Percentiles rank a stretch among this genome's conserved stretches.
phyloP scores from a whole-genome alignment of 2,329 filamentous ascomycete genomes.

The Conoideocrella luteorostrata region DNA sequence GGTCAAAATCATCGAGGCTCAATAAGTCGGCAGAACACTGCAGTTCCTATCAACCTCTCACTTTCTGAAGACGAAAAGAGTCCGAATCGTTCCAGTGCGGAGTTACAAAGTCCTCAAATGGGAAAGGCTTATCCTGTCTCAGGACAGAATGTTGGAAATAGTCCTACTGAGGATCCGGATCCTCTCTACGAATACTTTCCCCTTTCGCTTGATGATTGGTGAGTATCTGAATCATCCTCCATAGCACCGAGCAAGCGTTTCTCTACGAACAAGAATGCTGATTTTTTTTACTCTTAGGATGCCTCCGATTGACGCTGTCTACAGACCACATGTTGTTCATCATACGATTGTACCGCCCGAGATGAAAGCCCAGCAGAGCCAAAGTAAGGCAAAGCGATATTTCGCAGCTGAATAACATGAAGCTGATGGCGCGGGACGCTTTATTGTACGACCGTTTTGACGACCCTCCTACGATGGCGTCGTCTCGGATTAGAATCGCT shows the following conservation, averaged over 20 bases:
- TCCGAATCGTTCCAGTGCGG: slow-evolving; percentile 43
- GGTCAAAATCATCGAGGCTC: slow-evolving; percentile 17
- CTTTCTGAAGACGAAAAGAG: slow-evolving; percentile 56
- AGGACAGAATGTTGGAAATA: slow-evolving; percentile 41
- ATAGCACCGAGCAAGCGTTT: too few relatives aligned
- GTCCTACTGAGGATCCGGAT: slow-evolving; percentile 71
- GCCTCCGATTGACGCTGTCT: slow-evolving; percentile 83
- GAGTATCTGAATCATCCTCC: slow-evolving; percentile 14
- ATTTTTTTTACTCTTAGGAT: slow-evolving; percentile 44
- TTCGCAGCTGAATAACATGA: slow-evolving; percentile 55
- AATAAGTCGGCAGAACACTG: slow-evolving; percentile 20
- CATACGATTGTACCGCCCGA: slow-evolving; percentile 69
- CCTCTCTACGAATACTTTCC: slow-evolving; percentile 93
- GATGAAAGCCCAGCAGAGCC: slow-evolving; percentile 60
- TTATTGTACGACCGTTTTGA: background rate
- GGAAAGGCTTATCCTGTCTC: slow-evolving; percentile 29
- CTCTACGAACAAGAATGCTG: too few relatives aligned
- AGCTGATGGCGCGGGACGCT: slow-evolving; percentile 2
- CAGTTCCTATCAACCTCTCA: slow-evolving; percentile 44
- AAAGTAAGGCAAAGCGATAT: slow-evolving; percentile 63
- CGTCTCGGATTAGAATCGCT: background rate
- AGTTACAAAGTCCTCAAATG: slow-evolving; percentile 45
- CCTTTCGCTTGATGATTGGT: slow-evolving; percentile 83
- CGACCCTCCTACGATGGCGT: background rate
- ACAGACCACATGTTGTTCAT: slow-evolving; percentile 88